Conservation (phyloP, 176 grass and related monocot genomes). For the Raddia guianensis region DNA sequence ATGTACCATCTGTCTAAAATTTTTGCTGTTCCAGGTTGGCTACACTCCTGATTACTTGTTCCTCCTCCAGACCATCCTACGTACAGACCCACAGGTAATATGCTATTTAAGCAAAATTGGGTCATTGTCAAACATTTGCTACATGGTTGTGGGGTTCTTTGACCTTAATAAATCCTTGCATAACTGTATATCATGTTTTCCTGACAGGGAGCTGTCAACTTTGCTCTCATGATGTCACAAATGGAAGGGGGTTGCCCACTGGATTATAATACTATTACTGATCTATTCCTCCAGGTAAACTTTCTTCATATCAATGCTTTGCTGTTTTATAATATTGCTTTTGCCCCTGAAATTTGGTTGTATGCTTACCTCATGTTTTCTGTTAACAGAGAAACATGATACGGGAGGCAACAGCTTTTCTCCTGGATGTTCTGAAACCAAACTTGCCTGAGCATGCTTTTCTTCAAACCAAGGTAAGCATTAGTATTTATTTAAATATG, state of each 20-base stretch:
- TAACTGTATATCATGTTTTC: neutral
- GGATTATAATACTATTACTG: constrained; percentile 94
- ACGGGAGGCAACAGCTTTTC: constrained; percentile 89
- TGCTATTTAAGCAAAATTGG: constrained; percentile 3
- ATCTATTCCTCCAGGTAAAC: constrained; percentile 93
- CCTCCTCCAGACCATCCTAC: constrained; percentile 91
- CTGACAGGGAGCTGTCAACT: constrained; percentile 82
- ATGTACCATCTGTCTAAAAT: constrained; percentile 25
- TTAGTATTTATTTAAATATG: constrained; percentile 5
- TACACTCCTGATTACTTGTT: constrained; percentile 99
- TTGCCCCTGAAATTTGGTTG: neutral
- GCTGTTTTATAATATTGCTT: constrained; percentile 34
- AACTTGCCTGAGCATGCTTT: constrained; percentile 91
- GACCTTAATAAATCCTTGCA: constrained; percentile 28
- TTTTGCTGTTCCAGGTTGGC: constrained; percentile 73
- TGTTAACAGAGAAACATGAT: constrained; percentile 81
- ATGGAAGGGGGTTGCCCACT: constrained; percentile 95
- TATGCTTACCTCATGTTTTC: constrained; percentile 16
- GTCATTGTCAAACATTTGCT: neutral
- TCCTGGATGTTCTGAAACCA: constrained; percentile 94
- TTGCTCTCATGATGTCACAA: constrained; percentile 99
- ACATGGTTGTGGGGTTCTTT: constrained; percentile 20
- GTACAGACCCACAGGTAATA: constrained; percentile 93
- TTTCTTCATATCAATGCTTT: constrained; percentile 32
- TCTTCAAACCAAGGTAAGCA: constrained; percentile 88